phyloP scores from a whole-genome alignment of 2,329 filamentous ascomycete species.

The Ascochyta viciae-villosae region DNA sequence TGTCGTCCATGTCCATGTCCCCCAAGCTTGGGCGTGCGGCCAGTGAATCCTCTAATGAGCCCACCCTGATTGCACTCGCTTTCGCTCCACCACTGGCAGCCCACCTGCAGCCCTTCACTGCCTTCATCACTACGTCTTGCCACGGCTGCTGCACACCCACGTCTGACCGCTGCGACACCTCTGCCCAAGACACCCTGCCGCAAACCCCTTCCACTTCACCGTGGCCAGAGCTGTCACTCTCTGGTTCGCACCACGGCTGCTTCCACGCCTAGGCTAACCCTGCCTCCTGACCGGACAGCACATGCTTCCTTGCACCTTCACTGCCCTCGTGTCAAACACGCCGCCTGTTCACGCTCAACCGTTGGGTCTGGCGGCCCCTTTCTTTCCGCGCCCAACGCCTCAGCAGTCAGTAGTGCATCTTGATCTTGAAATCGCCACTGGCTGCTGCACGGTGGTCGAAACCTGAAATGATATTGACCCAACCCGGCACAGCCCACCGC shows the following conservation, averaged over 20 bases:
- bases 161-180: conserved; percentile 17
- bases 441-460: conserved; percentile 7
- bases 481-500: not conserved
- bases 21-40: conserved; percentile 4
- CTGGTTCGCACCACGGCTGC: not conserved
- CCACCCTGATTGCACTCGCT: not conserved
- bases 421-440: conserved; percentile 4
- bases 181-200: conserved; percentile 12
- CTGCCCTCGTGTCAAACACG: not conserved
- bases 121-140: not conserved
- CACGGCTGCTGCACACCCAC: conserved; percentile 15
- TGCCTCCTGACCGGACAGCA: conserved; percentile 1
- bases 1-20: conserved; percentile 4
- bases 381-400: conserved; percentile 1
- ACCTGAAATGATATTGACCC: conserved; percentile 7
- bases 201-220: conserved; percentile 1
- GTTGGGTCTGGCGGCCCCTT: conserved; percentile 3
- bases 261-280: conserved; percentile 10
- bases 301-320: not conserved
- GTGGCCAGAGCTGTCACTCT: conserved; percentile 4
- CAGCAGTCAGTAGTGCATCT: not conserved
- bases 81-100: conserved; percentile 3
- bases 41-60: conserved; percentile 6
- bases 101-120: conserved; percentile 1
- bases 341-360: not conserved